Evolutionary conservation across 768 basidiomycete genomes (phyloP), one percentile per base, ranked within the genome.

Genomic region (Lactarius akahatsu): DNA sequence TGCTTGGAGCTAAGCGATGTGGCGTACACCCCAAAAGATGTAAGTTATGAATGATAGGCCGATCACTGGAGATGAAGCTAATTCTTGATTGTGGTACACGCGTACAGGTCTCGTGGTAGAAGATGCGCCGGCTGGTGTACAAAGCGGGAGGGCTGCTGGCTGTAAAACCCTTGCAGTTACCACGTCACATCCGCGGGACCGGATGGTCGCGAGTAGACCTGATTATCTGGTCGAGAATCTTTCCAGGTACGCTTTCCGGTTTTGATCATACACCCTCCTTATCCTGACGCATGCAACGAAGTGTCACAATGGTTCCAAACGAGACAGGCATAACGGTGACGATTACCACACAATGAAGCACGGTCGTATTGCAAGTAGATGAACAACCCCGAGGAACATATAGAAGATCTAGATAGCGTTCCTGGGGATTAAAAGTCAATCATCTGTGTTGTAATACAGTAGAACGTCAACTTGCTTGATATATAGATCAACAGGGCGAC

Each of bases 111-210:
- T 96, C 57, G 96, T 97, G 18, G 84, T 98, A 36, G 94, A 96
- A 74, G 96, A 98, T 77, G 92, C 96, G 2, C 94, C 94, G 1
- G 86, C 86, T 18, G 96, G 95, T 23, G 81, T 98, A 71, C 80
- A 79, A 47, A 90, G 93, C 66, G 94, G 94, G 13, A 79, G 84
- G 55, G 84, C 88, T 0, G 92, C 94, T 6, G 95, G 96, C 16
- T 89, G 90, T 74, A 90, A 83, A 73, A 94, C 92, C 0, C 80
- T 98, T 57, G 96, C 86, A 1, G 77, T 97, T 34, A 80, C 92
- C 65, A 98, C 96, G 1, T 87, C 89, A 6, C 94, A 96, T 75
- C 81, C 82, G 30, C 80, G 85, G 59, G 84, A 86, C 64, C 84
- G 88, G 70, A 80, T 98, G 69, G 79, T 87, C 69, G 86, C 81